Base-by-base conservation (phyloP, 768 basidiomycete genomes). In the Solioccasus polychromus region DNA sequence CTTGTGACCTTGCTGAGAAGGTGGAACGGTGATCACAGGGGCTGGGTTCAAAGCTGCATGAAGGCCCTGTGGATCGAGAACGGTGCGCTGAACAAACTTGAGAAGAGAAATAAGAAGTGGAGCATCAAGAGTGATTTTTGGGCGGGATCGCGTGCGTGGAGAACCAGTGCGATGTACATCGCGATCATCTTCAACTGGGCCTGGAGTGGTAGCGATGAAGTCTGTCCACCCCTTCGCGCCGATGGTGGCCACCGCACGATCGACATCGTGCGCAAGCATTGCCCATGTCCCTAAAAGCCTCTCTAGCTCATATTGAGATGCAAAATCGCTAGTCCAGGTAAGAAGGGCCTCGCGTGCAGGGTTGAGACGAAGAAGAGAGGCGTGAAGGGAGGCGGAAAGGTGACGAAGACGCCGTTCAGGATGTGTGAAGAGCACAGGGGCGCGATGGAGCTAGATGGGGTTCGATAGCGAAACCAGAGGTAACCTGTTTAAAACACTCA, bases 351-450 rank as follows among this genome's bases (percentile, higher is more conserved):
- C 66, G 32, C 74, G 67, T 32, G 80, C 62, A 22, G 68, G 45
- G 0, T 76, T 63, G 3, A 87, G 74, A 3, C 75, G 73, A 2
- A 94, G 74, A 11, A 96, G 68, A 7, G 80, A 74, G 1, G 75
- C 57, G 52, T 95, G 90, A 3, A 88, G 61, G 1, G 71, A 72
- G 31, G 77, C 79, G 23, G 82, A 75, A 4, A 80, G 74, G 23
- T 74, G 62, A 9, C 83, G 85, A 37, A 93, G 72, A 32, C 89
- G 81, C 26, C 91, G 80, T 8, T 86, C 83, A 0, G 90, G 80
- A 52, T 94, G 89, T 25, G 89, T 71, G 42, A 92, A 80, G 14
- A 96, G 74, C 1, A 85, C 73, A 0, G 93, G 83, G n/a, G 88
- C 68, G 65, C 95, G 92, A 64, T 96, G 89, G 26, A 92, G 69